These are phyloP conservation scores for Cylindrotheca closterium DNA, from an alignment of 108 stramenopile genomes.

Conservation along the genomic window DNA sequence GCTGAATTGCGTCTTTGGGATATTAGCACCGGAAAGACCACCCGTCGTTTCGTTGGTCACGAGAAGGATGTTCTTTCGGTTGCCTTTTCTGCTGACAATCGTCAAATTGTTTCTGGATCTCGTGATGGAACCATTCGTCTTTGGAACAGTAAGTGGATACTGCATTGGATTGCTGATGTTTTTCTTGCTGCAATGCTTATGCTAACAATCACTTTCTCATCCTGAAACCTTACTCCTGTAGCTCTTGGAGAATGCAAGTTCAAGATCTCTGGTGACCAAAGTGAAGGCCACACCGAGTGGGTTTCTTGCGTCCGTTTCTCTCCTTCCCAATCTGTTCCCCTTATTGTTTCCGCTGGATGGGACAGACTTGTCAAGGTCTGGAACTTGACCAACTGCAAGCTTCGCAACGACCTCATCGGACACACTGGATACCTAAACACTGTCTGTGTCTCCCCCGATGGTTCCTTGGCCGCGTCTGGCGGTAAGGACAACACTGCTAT, in stretches of 20 bases:
- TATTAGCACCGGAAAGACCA: slow-evolving; percentile 95
- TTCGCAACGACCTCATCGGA: slow-evolving; percentile 97
- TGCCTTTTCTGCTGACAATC: slow-evolving; percentile 98
- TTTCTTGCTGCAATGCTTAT: neutral
- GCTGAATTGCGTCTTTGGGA: slow-evolving; percentile 98
- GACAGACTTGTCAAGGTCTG: slow-evolving; percentile 99
- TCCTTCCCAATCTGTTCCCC: slow-evolving; percentile 88
- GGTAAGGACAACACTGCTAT: slow-evolving; percentile 99
- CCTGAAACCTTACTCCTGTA: neutral
- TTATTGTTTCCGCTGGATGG: slow-evolving; percentile 99
- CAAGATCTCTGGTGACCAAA: slow-evolving; percentile 70
- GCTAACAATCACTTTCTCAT: neutral
- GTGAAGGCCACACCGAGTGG: slow-evolving; percentile 98
- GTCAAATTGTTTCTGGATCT: slow-evolving; percentile 97
- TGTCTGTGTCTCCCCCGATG: slow-evolving; percentile 99
- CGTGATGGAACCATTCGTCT: slow-evolving; percentile 98
- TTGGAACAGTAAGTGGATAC: slow-evolving; percentile 86
- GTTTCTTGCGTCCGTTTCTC: slow-evolving; percentile 99
- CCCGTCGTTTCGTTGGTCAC: slow-evolving; percentile 98
- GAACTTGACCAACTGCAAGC: slow-evolving; percentile 97
- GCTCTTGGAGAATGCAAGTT: slow-evolving; percentile 97
- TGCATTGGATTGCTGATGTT: no score
- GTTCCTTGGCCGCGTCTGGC: slow-evolving; percentile 97
- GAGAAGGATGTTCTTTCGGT: slow-evolving; percentile 98
- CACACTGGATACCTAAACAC: slow-evolving; percentile 99